These are phyloP conservation scores for Arxiozyma telluris DNA, from an alignment of 1,139 yeast species.

Conservation along the genomic window DNA sequence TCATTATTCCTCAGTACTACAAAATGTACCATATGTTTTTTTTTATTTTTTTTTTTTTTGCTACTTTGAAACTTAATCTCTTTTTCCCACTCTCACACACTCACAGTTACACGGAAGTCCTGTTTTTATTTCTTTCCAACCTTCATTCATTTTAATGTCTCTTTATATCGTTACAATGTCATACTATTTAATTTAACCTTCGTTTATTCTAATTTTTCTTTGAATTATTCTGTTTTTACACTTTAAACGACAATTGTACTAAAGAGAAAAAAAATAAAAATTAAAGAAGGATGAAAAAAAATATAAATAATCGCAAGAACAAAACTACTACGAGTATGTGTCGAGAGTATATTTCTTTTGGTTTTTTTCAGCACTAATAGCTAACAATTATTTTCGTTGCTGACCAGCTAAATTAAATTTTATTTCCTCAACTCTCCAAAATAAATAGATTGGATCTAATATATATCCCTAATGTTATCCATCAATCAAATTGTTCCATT, in stretches of 20 bases:
- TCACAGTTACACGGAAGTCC: too few relatives aligned
- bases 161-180: not conserved
- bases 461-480: conserved; percentile 9
- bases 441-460: not conserved
- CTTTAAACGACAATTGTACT: not conserved
- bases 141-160: not conserved
- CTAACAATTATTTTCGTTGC: too few relatives aligned
- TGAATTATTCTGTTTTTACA: not conserved
- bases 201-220: not conserved
- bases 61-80: too few relatives aligned
- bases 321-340: not conserved
- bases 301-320: not conserved
- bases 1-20: not conserved
- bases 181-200: too few relatives aligned
- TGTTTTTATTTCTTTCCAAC: too few relatives aligned
- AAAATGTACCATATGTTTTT: not conserved
- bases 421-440: not conserved
- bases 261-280: not conserved
- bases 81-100: too few relatives aligned
- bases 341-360: not conserved
- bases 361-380: not conserved
- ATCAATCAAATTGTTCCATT: conserved; percentile 16
- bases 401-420: too few relatives aligned
- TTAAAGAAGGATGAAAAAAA: not conserved
- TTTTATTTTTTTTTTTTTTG: too few relatives aligned